These are phyloP conservation scores for Dothideomycetes sp. DNA, from an alignment of 2,329 filamentous ascomycete genomes.

Conservation along the genomic window DNA sequence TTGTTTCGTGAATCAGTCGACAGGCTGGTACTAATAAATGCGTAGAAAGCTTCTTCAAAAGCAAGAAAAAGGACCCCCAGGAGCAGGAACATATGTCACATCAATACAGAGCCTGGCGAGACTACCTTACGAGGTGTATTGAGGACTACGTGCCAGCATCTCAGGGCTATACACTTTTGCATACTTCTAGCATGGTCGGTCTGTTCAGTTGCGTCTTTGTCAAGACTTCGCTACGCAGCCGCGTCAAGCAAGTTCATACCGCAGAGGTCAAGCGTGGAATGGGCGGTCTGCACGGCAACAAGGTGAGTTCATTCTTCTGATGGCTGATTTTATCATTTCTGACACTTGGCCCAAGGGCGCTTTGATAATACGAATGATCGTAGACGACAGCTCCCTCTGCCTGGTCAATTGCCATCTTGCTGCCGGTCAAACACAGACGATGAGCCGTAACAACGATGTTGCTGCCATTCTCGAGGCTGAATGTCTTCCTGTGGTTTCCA, in stretches of 20 bases:
- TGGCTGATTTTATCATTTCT: background rate
- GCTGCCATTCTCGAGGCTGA: conserved; percentile 77
- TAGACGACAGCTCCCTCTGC: conserved; percentile 90
- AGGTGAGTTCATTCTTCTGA: conserved; percentile 38
- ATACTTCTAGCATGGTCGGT: conserved; percentile 83
- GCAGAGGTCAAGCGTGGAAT: conserved; percentile 92
- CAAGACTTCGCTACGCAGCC: conserved; percentile 64
- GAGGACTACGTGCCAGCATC: conserved; percentile 73
- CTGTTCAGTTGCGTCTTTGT: conserved; percentile 95
- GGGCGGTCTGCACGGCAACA: conserved; percentile 92
- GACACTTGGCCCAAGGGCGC: conserved; percentile 51
- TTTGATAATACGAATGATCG: conserved; percentile 77
- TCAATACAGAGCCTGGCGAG: conserved; percentile 92
- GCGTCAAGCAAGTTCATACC: conserved; percentile 67
- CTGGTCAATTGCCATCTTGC: conserved; percentile 97
- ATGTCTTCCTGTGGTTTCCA: conserved; percentile 59
- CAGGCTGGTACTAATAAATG: background rate
- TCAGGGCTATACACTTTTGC: conserved; percentile 73
- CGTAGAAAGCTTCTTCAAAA: conserved; percentile 69
- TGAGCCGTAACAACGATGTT: conserved; percentile 84
- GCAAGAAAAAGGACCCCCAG: conserved; percentile 72
- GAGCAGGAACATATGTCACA: conserved; percentile 90
- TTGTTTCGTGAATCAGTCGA: background rate
- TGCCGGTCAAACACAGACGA: conserved; percentile 83
- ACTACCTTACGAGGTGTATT: conserved; percentile 72